Base-by-base conservation (phyloP, 2,329 filamentous ascomycete species). In the Dactylellina drechsleri region DNA sequence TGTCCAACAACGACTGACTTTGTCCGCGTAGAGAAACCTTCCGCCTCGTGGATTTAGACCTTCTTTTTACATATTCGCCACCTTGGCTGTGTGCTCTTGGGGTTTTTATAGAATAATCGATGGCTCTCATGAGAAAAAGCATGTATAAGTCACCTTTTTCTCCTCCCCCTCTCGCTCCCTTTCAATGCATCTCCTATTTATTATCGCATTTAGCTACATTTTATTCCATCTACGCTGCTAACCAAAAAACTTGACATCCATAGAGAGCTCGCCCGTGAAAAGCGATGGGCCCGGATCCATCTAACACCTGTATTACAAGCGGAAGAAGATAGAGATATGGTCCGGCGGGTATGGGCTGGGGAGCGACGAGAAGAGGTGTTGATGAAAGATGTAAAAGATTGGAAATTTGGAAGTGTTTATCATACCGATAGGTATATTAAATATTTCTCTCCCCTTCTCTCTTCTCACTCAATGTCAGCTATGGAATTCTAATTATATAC, bases 261-360 rank as follows among this genome's bases (percentile, higher is more conserved):
- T 80, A 97, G 93, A 81, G 95, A 99, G 84, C 90, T 97, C 79
- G 92, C 90, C 77, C 92, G 95, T 80, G 95, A 99, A 82, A 99
- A 98, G 86, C 95, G 97, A 88, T 99, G 95, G 95, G 89, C 92
- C 76, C 91, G 95, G 81, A 96, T 99, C 84, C 89, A 98, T 84
- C 87, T 99, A 77, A 95, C 94, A 81, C 95, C 95, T 71, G 85
- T 97, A 77, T 88, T 99, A 77, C 94, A 98, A 83, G 95, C 95
- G 67, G 95, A 99, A 82, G 93, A 97, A 83, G 95, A 99, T 85
- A 90, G 95, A 76, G 95, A 99, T 84, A 90, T 94, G 82, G 93
- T 97, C 77, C 88, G 95, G 78, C 87, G 94, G 81, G 88, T 94
- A 83, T 87, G 90, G 78, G 95, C 95, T 71, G 92, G 96, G 83